Base-by-base conservation (phyloP, 306 rosid species). In the Trifolium repens region DNA sequence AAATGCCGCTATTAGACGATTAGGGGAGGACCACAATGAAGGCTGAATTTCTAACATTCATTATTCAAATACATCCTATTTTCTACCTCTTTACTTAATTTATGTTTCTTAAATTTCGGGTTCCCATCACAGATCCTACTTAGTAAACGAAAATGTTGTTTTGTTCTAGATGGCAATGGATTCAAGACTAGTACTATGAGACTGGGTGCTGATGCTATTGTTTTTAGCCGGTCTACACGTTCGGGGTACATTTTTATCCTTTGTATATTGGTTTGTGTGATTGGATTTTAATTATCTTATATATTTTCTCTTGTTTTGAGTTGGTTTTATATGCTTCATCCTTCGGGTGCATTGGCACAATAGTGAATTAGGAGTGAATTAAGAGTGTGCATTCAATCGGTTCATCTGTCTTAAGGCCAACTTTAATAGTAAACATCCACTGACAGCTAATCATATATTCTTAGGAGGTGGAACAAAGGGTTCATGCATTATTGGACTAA, bases 101-200 rank as follows among this genome's bases (percentile, higher is more conserved):
- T 39, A 7, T 39, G 42, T 39, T 39, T 39, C 9, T 39, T 1
- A 39, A 39, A 39, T 39, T 39, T 39, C 9, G 10, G 42, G 42
- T 39, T 39, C 42, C 42, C 42, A 39, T 39, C 42, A 39, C 42
- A 39, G 10, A 39, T 39, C 42, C 8, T 39, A 8, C 42, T 39
- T 39, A 39, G 61, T 44, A 49, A 55, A 74, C 68, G 30, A 30
- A 27, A 62, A 37, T 81, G 55, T 17, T 67, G 55, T 47, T 67
- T 76, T 82, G 22, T 84, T 83, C 55, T 78, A 94, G 98, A 94
- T 90, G 98, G 98, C 68, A 94, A 94, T 87, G 98, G 98, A 67
- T 94, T 94, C 88, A 94, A 94, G 88, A 94, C 98, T 40, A 91
- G 98, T 79, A 94, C 97, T 44, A 94, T 94, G 96, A 87, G 98